A percentile compares a stretch with the other conserved stretches of the same genome.
Conservation (phyloP, 2,329 filamentous ascomycete species). For the Penicillium occitanis region DNA sequence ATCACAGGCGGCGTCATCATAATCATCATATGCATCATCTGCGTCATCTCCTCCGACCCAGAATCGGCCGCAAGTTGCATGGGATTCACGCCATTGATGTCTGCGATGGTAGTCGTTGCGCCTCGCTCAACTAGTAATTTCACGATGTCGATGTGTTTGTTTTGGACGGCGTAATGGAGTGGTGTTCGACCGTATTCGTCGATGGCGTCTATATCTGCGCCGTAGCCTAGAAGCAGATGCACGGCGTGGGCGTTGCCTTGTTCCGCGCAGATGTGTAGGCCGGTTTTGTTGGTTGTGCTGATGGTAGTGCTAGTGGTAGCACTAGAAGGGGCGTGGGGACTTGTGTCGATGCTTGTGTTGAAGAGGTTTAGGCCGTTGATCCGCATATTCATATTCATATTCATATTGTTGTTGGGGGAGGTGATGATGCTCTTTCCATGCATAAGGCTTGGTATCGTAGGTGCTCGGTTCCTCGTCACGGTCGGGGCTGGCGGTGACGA, state of each 20-base stretch:
- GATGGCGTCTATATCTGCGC: conserved; percentile 10
- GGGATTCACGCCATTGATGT: conserved; percentile 7
- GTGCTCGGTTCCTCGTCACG: not conserved
- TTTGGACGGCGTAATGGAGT: conserved; percentile 16
- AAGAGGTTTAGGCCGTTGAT: not conserved
- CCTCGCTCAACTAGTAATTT: conserved; percentile 12
- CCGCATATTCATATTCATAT: not conserved
- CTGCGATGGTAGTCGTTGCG: conserved; percentile 3
- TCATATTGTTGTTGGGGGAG: not conserved
- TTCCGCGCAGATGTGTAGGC: conserved; percentile 15
- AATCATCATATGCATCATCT: conserved; percentile 16
- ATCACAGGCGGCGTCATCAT: conserved; percentile 11
- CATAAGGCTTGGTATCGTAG: conserved; percentile 6
- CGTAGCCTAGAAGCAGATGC: conserved; percentile 9
- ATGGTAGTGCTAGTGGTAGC: not conserved
- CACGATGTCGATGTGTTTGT: conserved; percentile 7
- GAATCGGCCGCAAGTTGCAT: conserved; percentile 16
- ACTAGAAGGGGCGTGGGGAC: not conserved
- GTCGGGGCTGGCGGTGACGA: not conserved
- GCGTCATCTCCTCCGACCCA: conserved; percentile 6
- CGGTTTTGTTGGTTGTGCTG: conserved; percentile 12
- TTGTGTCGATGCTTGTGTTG: conserved; percentile 8
- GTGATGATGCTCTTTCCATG: not conserved
- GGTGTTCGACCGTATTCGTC: conserved; percentile 16
- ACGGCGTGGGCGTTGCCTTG: conserved; percentile 11